These are phyloP conservation scores for Coemansia sp. DNA, from an alignment of 192 early-diverging fungal species.

Conservation along the genomic window DNA sequence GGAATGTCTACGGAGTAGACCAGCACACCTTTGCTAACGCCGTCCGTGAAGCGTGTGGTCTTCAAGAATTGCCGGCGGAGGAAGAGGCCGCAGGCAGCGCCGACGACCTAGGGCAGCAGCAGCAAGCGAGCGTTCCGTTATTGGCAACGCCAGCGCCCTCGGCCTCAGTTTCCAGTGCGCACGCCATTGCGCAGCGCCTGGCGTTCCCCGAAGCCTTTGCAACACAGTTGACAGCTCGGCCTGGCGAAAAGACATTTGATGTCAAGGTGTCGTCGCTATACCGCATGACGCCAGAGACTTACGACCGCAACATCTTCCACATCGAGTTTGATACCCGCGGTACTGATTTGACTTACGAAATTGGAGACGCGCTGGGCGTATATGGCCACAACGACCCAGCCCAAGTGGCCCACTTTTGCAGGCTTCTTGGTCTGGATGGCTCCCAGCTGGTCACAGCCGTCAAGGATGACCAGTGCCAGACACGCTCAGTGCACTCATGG, in stretches of 20 bases:
- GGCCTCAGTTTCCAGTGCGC: constrained; percentile 7
- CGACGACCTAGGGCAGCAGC: neutral
- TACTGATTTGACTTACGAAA: constrained; percentile 83
- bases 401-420: constrained; percentile 75
- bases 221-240: constrained; percentile 21
- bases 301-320: constrained; percentile 98
- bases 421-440: constrained; percentile 71
- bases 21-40: neutral
- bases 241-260: constrained; percentile 31
- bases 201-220: constrained; percentile 48
- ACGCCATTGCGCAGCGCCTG: constrained; percentile 37
- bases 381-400: constrained; percentile 83
- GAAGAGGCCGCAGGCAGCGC: neutral
- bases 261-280: constrained; percentile 41
- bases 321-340: constrained; percentile 88
- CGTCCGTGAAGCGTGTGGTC: constrained; percentile 22
- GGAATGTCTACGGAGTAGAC: constrained; percentile 21
- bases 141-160: neutral
- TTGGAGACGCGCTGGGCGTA: constrained; percentile 94
- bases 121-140: neutral
- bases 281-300: constrained; percentile 83
- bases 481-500: constrained; percentile 76
- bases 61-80: constrained; percentile 8
- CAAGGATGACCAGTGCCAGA: constrained; percentile 65
- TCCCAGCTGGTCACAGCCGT: constrained; percentile 65